Evolutionary conservation across 2,329 filamentous ascomycete species (phyloP), one percentile per base, ranked within the genome.

Genomic region (Geoglossum cookeanum): DNA sequence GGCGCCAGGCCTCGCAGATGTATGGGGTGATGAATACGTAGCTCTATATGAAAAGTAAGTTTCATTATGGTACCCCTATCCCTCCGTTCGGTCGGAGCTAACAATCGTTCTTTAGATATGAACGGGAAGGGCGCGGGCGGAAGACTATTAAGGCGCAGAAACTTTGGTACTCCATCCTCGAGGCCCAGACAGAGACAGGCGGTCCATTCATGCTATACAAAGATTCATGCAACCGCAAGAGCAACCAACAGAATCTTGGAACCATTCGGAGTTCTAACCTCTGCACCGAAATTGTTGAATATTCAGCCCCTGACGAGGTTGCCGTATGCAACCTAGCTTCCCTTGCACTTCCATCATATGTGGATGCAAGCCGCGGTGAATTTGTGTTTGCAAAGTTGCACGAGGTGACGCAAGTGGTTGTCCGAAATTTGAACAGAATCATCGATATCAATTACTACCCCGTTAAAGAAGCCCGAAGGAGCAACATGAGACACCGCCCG

Each of bases 171-270:
- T 89, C 91, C 63, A 95, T 98, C 63, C 80, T 98, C 53, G 92
- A 98, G 75, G 87, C 92, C 55, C 92, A 98, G 76, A 97, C 91
- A 37, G 92, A 98, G 81, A 98, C 92, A 51, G 92, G 92, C 65
- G 97, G 94, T 73, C 92, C 92, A 54, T 98, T 95, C 75, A 98
- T 98, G 88, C 83, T 97, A 60, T 98, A 98, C 83, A 98, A 98
- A 79, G 92, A 98, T 73, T 80, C 84, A 67, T 91, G 86, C 81
- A 98, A 98, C 81, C 83, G 83, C 71, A 98, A 98, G 85, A 96
- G 90, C 78, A 98, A 98, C 80, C 92, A 98, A 77, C 97, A 98
- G 84, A 98, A 98, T 74, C 79, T 98, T 35, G 92, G 92, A 63
- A 96, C 90, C 61, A 98, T 98, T 66, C 89, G 89, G 72, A 96